Evolutionary conservation across 257 asterid species (phyloP), one percentile per base, ranked within the genome.

Genomic region (Jaltomata sinuosa): DNA sequence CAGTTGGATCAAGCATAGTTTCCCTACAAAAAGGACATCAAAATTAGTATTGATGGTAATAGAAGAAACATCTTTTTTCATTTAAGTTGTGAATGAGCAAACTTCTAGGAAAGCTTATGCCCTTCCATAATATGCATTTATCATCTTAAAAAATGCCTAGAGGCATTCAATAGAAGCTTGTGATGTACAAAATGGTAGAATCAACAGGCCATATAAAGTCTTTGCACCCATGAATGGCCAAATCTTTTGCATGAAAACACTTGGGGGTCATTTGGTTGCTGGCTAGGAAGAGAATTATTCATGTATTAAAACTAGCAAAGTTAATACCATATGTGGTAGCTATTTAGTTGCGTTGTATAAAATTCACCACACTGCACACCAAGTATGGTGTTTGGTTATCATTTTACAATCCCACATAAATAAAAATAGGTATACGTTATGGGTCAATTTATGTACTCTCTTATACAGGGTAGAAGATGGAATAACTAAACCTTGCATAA

Each of bases 1-100:
- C 94, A 12, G 99, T 94, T 4, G 99, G 97, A 87, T 95, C 98
- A 38, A 95, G 95, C 97, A 95, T 94, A 57, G 92, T 88, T 74
- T 94, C 98, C 91, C 99, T 95, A 80, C 8, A 79, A 59, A 79
- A 7, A 54, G 67, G 52, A 19, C 38, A 18, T n/a, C 1, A 47
- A 52, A 69, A 71, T 1, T 25, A 74, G 40, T 76, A 45, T 34
- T 67, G 29, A 34, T 32, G 49, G 3, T 67, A 32, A 19, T 4
- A 67, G 14, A 36, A 34, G 3, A 67, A 15, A 45, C 38, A 45
- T 25, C 59, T 25, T 27, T 45, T 42, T 45, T 22, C 21, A 72
- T 22, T 11, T 6, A 72, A 72, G 42, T 42, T 38, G 29, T 68
- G 50, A 34, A 68, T 68, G 10, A 8, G 49, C 42, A 36, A 68